phyloP scores from a whole-genome alignment of 75 land plant genomes.

The Sequoia sempervirens region DNA sequence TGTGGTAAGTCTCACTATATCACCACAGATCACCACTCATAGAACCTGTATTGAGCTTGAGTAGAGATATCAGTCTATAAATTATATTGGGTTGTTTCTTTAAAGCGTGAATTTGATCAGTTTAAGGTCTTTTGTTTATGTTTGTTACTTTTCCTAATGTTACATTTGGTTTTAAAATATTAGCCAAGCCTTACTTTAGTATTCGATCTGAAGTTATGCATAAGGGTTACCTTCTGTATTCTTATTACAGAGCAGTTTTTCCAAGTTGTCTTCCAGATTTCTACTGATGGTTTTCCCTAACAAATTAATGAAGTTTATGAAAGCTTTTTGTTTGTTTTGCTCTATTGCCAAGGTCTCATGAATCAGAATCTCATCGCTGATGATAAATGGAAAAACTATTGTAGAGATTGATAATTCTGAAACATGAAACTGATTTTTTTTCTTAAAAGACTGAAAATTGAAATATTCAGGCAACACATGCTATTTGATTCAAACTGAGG shows the following conservation, averaged over 20 bases:
- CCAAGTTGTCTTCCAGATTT: background rate
- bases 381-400: background rate
- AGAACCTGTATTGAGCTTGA: background rate
- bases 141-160: background rate
- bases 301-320: background rate
- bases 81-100: background rate
- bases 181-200: background rate
- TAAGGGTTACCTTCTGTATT: background rate
- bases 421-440: background rate
- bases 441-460: background rate
- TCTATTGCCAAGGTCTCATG: background rate
- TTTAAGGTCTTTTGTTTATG: background rate
- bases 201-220: background rate
- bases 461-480: background rate
- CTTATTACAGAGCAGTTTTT: background rate
- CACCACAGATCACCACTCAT: background rate
- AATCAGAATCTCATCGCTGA: background rate
- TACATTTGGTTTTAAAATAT: background rate
- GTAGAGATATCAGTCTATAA: background rate
- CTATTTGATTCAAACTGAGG: background rate
- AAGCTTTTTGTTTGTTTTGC: background rate
- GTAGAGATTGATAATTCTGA: background rate
- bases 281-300: background rate
- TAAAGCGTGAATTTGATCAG: background rate
- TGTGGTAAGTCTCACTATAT: constrained; percentile 32